phyloP scores from a whole-genome alignment of 2,329 filamentous ascomycete species.

The Cladosporium colombiae region DNA sequence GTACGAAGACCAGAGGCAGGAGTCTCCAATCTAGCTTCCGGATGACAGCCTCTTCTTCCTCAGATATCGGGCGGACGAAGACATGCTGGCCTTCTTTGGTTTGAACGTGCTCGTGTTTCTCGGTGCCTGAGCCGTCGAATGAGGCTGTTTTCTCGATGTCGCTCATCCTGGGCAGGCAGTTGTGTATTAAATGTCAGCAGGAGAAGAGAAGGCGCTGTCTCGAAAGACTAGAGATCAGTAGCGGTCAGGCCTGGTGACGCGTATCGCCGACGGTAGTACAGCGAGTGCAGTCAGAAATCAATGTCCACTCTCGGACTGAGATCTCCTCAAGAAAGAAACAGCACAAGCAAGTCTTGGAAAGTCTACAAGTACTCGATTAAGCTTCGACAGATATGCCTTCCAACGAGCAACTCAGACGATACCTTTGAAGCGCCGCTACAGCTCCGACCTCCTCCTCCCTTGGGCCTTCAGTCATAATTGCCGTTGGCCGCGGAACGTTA shows the following conservation, averaged over 20 bases:
- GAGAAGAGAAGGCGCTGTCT: background rate
- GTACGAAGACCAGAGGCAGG: conserved; percentile 36
- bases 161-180: conserved; percentile 9
- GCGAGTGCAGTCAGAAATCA: background rate
- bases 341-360: background rate
- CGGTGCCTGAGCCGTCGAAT: background rate
- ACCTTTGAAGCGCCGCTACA: background rate
- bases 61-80: conserved; percentile 28
- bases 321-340: background rate
- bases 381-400: background rate
- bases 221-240: background rate
- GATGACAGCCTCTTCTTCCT: conserved; percentile 34
- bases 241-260: background rate
- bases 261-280: background rate
- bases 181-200: background rate
- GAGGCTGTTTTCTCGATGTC: conserved; percentile 23
- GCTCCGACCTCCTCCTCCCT: background rate
- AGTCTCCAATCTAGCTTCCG: conserved; percentile 37
- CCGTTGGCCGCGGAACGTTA: background rate
- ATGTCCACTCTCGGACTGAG: background rate
- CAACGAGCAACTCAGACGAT: background rate
- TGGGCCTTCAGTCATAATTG: background rate
- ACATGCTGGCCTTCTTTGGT: conserved; percentile 16
- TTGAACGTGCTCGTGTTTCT: conserved; percentile 15
- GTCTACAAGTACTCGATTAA: background rate